phyloP scores from a whole-genome alignment of 139 green algal species.

The Coelastrella sp. region DNA sequence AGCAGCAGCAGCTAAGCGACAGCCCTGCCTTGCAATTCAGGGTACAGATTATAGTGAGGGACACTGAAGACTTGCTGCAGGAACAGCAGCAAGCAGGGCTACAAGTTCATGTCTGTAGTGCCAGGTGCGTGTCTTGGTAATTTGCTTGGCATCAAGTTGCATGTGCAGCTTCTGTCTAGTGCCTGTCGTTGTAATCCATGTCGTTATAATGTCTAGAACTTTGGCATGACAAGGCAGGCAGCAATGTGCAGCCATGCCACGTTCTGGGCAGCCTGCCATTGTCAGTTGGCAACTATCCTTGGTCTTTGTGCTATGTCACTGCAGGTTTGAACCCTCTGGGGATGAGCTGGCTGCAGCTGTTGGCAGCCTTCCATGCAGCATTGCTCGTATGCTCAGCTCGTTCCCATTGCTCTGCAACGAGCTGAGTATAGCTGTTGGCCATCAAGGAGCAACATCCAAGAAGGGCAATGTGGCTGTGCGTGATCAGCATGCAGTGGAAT shows the following conservation, averaged over 20 bases:
- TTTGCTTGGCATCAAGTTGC: too few species aligned
- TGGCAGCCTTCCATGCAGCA: neutral
- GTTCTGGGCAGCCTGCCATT: too few species aligned
- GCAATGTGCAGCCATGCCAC: too few species aligned
- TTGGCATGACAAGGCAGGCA: too few species aligned
- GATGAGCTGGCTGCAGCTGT: constrained; percentile 4
- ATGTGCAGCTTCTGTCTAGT: too few species aligned
- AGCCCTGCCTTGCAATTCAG: neutral
- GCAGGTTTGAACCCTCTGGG: neutral
- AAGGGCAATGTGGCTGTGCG: too few species aligned
- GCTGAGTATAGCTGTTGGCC: neutral
- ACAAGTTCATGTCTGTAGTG: neutral
- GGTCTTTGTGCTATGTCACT: neutral
- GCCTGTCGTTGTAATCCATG: too few species aligned
- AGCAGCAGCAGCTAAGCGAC: neutral
- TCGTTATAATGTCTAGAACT: too few species aligned
- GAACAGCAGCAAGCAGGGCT: neutral
- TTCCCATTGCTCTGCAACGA: constrained; percentile 8
- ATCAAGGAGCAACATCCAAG: neutral
- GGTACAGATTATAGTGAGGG: neutral
- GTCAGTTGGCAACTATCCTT: neutral
- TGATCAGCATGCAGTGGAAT: too few species aligned
- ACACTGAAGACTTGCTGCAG: neutral
- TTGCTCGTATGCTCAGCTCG: neutral
- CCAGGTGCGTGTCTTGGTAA: neutral